Conservation (phyloP, 2,329 filamentous ascomycete genomes). For the Ophiocordyceps camponoti-floridani region DNA sequence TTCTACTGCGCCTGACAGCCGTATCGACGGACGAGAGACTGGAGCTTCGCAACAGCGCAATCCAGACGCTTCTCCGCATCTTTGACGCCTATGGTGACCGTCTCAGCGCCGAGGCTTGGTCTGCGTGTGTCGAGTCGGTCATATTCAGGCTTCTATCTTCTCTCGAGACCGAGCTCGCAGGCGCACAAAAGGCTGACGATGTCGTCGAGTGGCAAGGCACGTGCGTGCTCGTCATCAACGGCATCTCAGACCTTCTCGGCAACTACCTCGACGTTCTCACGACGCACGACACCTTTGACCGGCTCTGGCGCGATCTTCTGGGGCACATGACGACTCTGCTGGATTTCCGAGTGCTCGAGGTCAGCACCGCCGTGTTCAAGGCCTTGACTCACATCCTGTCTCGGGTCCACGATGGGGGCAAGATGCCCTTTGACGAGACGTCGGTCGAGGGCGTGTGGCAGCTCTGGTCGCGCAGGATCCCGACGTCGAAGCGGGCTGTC, state of each 20-base stretch:
- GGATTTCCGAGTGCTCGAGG: slow-evolving; percentile 44
- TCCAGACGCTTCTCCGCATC: slow-evolving; percentile 80
- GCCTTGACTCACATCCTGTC: slow-evolving; percentile 47
- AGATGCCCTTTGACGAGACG: slow-evolving; percentile 24
- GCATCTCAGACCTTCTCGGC: slow-evolving; percentile 54
- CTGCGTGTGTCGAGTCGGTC: slow-evolving; percentile 62
- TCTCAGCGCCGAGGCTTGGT: slow-evolving; percentile 63
- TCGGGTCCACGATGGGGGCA: slow-evolving; percentile 23
- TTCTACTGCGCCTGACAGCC: slow-evolving; percentile 52
- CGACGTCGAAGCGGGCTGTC: slow-evolving; percentile 20
- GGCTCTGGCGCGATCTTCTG: slow-evolving; percentile 61
- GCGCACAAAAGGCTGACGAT: slow-evolving; percentile 16
- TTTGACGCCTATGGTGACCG: slow-evolving; percentile 82
- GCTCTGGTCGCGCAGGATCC: slow-evolving; percentile 51
- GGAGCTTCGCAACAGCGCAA: slow-evolving; percentile 70
- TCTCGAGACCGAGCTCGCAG: slow-evolving; percentile 39
- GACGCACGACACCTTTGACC: slow-evolving; percentile 45
- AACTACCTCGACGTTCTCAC: slow-evolving; percentile 61
- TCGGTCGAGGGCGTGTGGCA: slow-evolving; percentile 48
- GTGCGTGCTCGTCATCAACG: slow-evolving; percentile 54
- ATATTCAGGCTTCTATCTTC: slow-evolving; percentile 61
- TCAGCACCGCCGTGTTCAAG: slow-evolving; percentile 54
- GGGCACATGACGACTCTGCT: slow-evolving; percentile 47
- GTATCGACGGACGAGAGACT: slow-evolving; percentile 54
- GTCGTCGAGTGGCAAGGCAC: slow-evolving; percentile 51